These are phyloP conservation scores for Glarea lozoyensis DNA, from an alignment of 495 filamentous ascomycete species.

Conservation along the genomic window DNA sequence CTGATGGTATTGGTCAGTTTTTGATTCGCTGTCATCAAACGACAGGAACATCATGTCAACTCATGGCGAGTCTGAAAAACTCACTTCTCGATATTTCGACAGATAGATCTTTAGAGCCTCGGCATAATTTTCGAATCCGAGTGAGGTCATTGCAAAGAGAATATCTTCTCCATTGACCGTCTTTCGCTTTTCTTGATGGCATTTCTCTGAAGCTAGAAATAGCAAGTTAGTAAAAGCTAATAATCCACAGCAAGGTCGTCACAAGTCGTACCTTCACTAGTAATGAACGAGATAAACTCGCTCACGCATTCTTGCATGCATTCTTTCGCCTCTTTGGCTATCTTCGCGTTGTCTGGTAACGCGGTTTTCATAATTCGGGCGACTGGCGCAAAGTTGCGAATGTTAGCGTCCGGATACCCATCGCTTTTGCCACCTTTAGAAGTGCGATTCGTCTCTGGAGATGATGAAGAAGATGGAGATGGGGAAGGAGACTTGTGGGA, in stretches of 20 bases:
- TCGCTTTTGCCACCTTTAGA: slow-evolving; percentile 39
- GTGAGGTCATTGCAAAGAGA: slow-evolving; percentile 95
- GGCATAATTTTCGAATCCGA: slow-evolving; percentile 97
- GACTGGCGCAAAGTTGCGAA: slow-evolving; percentile 82
- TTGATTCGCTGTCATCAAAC: background rate
- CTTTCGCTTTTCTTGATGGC: slow-evolving; percentile 97
- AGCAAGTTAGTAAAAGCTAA: slow-evolving; percentile 19
- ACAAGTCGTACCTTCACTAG: slow-evolving; percentile 73
- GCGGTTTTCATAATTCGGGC: slow-evolving; percentile 98
- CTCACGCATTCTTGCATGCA: slow-evolving; percentile 99
- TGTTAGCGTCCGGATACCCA: slow-evolving; percentile 67
- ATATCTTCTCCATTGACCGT: slow-evolving; percentile 99
- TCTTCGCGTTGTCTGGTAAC: slow-evolving; percentile 96
- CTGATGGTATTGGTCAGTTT: slow-evolving; percentile 29
- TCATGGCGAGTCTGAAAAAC: slow-evolving; percentile 20
- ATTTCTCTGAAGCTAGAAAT: slow-evolving; percentile 90
- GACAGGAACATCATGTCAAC: slow-evolving; percentile 1
- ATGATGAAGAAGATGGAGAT: slow-evolving; percentile 37
- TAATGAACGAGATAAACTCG: slow-evolving; percentile 99
- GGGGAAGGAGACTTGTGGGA: slow-evolving; percentile 39
- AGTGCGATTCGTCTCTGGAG: slow-evolving; percentile 32
- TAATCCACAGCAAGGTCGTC: slow-evolving; percentile 8
- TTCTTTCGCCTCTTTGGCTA: slow-evolving; percentile 98
- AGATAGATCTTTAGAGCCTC: slow-evolving; percentile 98
- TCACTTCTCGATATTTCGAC: slow-evolving; percentile 95